A percentile compares a stretch with the other conserved stretches of the same genome.
phyloP scores from a whole-genome alignment of 805 yeast species.

The Metschnikowia picachoensis region DNA sequence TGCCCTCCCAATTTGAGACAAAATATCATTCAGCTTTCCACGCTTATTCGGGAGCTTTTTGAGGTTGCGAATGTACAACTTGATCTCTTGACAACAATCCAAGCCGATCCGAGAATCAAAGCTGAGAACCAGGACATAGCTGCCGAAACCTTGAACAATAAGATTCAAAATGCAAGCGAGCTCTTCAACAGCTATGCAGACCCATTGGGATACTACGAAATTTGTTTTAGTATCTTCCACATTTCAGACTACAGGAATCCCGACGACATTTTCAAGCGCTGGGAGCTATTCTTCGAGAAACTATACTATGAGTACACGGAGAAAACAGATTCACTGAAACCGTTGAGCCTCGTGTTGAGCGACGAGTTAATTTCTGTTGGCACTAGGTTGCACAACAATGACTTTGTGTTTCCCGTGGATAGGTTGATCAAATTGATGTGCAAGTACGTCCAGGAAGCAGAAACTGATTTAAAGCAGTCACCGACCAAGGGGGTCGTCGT shows the following conservation, averaged over 20 bases:
- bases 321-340: conserved; percentile 21
- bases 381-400: conserved; percentile 59
- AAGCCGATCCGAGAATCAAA: conserved; percentile 47
- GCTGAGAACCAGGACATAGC: conserved; percentile 50
- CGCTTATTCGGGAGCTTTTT: conserved; percentile 70
- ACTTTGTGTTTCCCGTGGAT: conserved; percentile 75
- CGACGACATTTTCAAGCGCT: conserved; percentile 76
- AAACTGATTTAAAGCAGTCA: conserved; percentile 24
- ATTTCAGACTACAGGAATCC: conserved; percentile 80
- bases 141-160: conserved; percentile 51
- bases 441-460: conserved; percentile 44
- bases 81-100: conserved; percentile 51
- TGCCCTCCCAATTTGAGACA: conserved; percentile 76
- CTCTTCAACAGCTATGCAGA: conserved; percentile 83
- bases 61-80: conserved; percentile 85
- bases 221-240: conserved; percentile 74
- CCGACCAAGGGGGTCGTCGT: conserved; percentile 54
- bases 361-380: conserved; percentile 52
- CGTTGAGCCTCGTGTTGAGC: conserved; percentile 36
- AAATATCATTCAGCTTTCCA: conserved; percentile 65
- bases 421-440: conserved; percentile 64
- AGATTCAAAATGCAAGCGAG: conserved; percentile 68
- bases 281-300: conserved; percentile 69
- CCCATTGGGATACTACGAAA: conserved; percentile 81
- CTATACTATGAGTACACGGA: conserved; percentile 31